A percentile compares a stretch with the other conserved stretches of the same genome.
These are phyloP conservation scores for Pleochaeta shiraiana DNA, from an alignment of 2,329 filamentous ascomycete species.

Conservation along the genomic window DNA sequence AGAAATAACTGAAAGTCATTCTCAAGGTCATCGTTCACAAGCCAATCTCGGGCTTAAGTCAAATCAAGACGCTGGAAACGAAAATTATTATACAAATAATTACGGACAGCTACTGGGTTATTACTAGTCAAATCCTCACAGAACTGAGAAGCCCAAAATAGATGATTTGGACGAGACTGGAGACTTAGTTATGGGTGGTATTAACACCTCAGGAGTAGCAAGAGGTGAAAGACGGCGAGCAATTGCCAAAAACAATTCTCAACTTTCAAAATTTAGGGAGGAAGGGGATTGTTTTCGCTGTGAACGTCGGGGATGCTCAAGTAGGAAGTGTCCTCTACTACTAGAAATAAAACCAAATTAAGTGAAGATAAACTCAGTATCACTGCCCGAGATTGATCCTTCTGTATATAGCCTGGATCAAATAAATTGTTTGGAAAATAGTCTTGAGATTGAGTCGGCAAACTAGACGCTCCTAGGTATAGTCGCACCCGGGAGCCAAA, in stretches of 20 bases:
- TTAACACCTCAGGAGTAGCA: not conserved
- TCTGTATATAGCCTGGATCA: not conserved
- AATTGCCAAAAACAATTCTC: not conserved
- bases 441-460: not conserved
- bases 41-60: too few relatives aligned
- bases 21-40: too few relatives aligned
- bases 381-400: not conserved
- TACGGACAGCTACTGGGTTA: too few relatives aligned
- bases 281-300: not conserved
- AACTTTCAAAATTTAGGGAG: not conserved
- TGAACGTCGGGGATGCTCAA: not conserved
- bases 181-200: not conserved
- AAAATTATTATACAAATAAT: too few relatives aligned
- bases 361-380: not conserved
- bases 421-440: too few relatives aligned
- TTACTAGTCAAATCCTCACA: too few relatives aligned
- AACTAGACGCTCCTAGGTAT: not conserved
- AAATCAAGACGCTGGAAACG: too few relatives aligned
- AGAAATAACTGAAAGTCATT: too few relatives aligned
- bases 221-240: not conserved
- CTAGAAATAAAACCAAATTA: not conserved
- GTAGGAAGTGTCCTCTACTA: not conserved
- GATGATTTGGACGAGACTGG: not conserved
- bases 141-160: too few relatives aligned
- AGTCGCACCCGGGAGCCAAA: not conserved